Conservation (phyloP, 495 filamentous ascomycete species). For the Podospora comata region DNA sequence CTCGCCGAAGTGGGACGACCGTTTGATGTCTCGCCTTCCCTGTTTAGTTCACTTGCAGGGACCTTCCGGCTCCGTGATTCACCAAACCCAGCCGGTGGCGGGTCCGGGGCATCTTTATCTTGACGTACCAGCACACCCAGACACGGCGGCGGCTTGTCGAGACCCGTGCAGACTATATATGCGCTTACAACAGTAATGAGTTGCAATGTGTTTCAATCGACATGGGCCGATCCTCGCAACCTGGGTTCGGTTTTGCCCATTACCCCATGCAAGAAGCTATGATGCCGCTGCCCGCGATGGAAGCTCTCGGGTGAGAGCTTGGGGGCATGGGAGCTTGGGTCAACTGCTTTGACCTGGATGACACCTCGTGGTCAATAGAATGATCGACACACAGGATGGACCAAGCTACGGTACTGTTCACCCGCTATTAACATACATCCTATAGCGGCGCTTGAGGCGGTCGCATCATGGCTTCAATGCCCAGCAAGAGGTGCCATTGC, state of each 20-base stretch:
- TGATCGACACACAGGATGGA: slow-evolving; percentile 31
- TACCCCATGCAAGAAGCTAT: neutral
- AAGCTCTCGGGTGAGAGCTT: slow-evolving; percentile 18
- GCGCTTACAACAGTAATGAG: neutral
- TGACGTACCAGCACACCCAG: neutral
- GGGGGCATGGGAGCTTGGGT: slow-evolving; percentile 27
- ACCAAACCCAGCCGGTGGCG: neutral
- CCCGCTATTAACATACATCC: neutral
- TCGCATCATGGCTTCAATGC: slow-evolving; percentile 22
- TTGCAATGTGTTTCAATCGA: slow-evolving; percentile 28
- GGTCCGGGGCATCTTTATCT: neutral
- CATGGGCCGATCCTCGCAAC: slow-evolving; percentile 18
- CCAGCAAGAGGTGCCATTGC: neutral
- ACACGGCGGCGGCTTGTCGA: neutral
- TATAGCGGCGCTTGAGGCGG: slow-evolving; percentile 23
- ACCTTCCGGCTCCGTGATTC: slow-evolving; percentile 19
- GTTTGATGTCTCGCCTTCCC: slow-evolving; percentile 18
- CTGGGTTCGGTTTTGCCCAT: slow-evolving; percentile 13
- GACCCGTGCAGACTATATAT: neutral
- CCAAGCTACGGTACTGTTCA: neutral
- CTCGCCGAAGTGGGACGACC: slow-evolving; percentile 22
- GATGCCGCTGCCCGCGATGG: slow-evolving; percentile 18
- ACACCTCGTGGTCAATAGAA: slow-evolving; percentile 31
- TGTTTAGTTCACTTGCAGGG: slow-evolving; percentile 8
- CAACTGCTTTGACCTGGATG: slow-evolving; percentile 23